Evolutionary conservation across 2,329 filamentous ascomycete genomes (phyloP).

Genomic region (Fusarium agapanthi): DNA sequence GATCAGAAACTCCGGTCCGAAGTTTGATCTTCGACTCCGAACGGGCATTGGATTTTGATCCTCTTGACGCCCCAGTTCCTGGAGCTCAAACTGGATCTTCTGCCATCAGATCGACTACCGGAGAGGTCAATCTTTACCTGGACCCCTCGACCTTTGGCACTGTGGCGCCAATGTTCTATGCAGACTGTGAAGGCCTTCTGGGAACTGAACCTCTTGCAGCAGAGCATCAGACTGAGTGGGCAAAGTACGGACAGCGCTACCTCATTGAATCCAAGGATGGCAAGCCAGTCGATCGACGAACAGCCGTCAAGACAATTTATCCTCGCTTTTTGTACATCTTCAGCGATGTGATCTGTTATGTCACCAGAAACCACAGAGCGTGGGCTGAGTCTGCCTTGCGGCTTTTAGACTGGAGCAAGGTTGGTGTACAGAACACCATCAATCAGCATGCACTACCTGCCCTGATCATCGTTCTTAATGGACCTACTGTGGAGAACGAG

Average conservation of each 20-base stretch:
- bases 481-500: background rate
- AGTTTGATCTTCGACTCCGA: background rate
- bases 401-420: background rate
- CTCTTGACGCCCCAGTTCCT: background rate
- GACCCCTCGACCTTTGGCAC: background rate
- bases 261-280: background rate
- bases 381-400: background rate
- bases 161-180: background rate
- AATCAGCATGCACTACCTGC: background rate
- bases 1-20: background rate
- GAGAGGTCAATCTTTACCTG: background rate
- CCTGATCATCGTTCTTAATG: background rate
- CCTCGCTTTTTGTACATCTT: background rate
- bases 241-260: background rate
- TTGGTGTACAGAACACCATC: background rate
- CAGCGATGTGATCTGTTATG: background rate
- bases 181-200: background rate
- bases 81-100: background rate
- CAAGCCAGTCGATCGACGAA: background rate
- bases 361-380: background rate
- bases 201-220: background rate
- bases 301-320: background rate
- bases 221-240: background rate
- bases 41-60: background rate
- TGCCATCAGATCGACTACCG: background rate